Evolutionary conservation across 2,329 filamentous ascomycete species (phyloP).

Genomic region (Colletotrichum sojae): DNA sequence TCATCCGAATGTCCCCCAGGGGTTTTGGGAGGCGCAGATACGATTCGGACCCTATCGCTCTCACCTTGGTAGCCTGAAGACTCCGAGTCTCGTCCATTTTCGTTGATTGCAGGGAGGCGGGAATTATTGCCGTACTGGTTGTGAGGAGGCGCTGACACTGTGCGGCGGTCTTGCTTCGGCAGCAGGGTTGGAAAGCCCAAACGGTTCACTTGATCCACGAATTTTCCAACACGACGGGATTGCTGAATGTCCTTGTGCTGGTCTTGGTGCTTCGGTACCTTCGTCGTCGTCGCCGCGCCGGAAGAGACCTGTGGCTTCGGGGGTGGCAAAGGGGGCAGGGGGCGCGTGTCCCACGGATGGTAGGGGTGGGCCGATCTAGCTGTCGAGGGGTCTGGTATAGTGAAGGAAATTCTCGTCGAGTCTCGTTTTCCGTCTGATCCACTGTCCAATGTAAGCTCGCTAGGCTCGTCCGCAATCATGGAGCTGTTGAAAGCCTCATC

Average conservation of each 20-base stretch:
- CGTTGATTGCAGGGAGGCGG: constrained; percentile 65
- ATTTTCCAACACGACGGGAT: constrained; percentile 36
- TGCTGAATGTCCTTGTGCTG: constrained; percentile 24
- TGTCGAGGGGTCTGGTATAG: constrained; percentile 52
- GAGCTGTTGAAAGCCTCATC: constrained; percentile 87
- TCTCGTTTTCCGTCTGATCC: constrained; percentile 50
- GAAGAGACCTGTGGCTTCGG: constrained; percentile 22
- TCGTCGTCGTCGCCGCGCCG: background rate
- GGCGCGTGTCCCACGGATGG: constrained; percentile 60
- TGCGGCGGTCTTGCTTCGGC: constrained; percentile 59
- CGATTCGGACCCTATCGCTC: constrained; percentile 57
- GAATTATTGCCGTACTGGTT: constrained; percentile 55
- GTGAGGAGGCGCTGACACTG: constrained; percentile 66
- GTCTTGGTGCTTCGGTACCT: background rate
- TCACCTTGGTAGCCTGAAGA: constrained; percentile 32
- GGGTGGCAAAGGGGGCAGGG: constrained; percentile 65
- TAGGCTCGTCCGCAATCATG: constrained; percentile 57
- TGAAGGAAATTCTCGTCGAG: constrained; percentile 60
- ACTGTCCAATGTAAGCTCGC: constrained; percentile 48
- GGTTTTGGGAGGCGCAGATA: constrained; percentile 60
- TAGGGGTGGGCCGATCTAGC: constrained; percentile 50
- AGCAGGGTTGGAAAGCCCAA: constrained; percentile 50
- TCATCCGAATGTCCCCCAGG: constrained; percentile 46
- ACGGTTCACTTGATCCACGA: constrained; percentile 42
- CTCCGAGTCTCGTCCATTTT: constrained; percentile 50